Conservation (phyloP, 2,329 filamentous ascomycete genomes). For the Alternaria sp. region DNA sequence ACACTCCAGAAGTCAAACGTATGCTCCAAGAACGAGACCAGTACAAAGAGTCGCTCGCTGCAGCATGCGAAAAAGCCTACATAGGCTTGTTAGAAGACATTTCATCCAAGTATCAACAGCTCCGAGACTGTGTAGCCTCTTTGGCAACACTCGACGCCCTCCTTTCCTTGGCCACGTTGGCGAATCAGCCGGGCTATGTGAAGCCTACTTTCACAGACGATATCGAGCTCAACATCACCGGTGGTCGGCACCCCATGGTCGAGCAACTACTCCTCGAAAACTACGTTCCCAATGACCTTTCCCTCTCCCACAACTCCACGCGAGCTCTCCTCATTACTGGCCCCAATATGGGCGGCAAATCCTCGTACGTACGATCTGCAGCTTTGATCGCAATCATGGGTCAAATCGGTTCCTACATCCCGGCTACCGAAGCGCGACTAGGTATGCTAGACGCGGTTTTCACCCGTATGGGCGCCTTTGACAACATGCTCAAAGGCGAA, state of each 20-base stretch:
- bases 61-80: slow-evolving; percentile 89
- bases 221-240: slow-evolving; percentile 73
- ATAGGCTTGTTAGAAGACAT: slow-evolving; percentile 75
- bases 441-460: slow-evolving; percentile 91
- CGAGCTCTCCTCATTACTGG: slow-evolving; percentile 90
- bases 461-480: slow-evolving; percentile 94
- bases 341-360: slow-evolving; percentile 99
- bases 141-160: slow-evolving; percentile 91
- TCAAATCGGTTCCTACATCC: slow-evolving; percentile 94
- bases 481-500: slow-evolving; percentile 95
- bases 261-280: slow-evolving; percentile 85
- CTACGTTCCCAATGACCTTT: slow-evolving; percentile 91
- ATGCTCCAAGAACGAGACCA: slow-evolving; percentile 90
- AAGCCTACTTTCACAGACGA: slow-evolving; percentile 75
- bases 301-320: slow-evolving; percentile 65
- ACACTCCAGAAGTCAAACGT: slow-evolving; percentile 87
- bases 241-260: slow-evolving; percentile 93
- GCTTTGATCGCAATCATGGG: slow-evolving; percentile 93
- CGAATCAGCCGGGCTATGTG: slow-evolving; percentile 84
- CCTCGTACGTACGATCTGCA: slow-evolving; percentile 92
- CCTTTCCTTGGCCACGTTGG: slow-evolving; percentile 83
- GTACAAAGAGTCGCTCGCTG: slow-evolving; percentile 90
- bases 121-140: slow-evolving; percentile 87
- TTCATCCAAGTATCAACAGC: slow-evolving; percentile 82
- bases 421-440: slow-evolving; percentile 75